Conservation (phyloP, 1,284 basidiomycete species). For the Gastroboletus turbinatus region DNA sequence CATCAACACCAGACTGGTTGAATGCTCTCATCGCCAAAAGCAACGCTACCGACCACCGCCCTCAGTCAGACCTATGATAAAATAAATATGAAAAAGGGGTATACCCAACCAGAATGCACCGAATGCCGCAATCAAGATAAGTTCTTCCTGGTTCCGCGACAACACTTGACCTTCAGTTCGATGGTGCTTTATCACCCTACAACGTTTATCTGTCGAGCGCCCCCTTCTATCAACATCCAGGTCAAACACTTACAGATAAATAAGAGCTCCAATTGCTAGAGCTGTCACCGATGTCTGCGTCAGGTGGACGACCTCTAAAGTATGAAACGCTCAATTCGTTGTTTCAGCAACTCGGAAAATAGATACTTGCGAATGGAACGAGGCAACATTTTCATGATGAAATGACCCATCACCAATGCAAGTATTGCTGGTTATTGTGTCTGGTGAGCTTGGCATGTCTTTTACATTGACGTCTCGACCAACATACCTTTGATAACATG, state of each 20-base stretch:
- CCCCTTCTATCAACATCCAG: neutral
- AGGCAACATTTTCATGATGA: constrained; percentile 36
- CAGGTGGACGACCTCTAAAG: constrained; percentile 61
- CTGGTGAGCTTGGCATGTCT: constrained; percentile 11
- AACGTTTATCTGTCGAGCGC: constrained; percentile 5
- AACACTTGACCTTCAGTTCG: constrained; percentile 53
- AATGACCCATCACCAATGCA: constrained; percentile 32
- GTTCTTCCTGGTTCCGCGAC: constrained; percentile 68
- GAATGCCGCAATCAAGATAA: constrained; percentile 64
- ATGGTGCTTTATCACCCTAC: constrained; percentile 59
- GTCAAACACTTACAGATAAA: constrained; percentile 55
- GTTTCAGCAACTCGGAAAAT: constrained; percentile 3
- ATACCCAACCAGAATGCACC: constrained; percentile 73
- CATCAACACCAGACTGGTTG: constrained; percentile 29
- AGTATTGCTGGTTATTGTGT: constrained; percentile 28
- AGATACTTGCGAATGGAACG: constrained; percentile 45
- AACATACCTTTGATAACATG: constrained; percentile 33
- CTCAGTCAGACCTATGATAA: constrained; percentile 7
- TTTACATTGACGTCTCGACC: neutral
- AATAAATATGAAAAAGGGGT: constrained; percentile 20
- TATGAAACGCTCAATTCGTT: constrained; percentile 7
- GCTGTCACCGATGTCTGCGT: constrained; percentile 73
- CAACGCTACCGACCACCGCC: constrained; percentile 33
- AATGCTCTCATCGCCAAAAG: constrained; percentile 48
- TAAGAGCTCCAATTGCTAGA: constrained; percentile 58